These are phyloP conservation scores for Salix arbutifolia DNA, from an alignment of 345 rosid genomes.

Conservation along the genomic window DNA sequence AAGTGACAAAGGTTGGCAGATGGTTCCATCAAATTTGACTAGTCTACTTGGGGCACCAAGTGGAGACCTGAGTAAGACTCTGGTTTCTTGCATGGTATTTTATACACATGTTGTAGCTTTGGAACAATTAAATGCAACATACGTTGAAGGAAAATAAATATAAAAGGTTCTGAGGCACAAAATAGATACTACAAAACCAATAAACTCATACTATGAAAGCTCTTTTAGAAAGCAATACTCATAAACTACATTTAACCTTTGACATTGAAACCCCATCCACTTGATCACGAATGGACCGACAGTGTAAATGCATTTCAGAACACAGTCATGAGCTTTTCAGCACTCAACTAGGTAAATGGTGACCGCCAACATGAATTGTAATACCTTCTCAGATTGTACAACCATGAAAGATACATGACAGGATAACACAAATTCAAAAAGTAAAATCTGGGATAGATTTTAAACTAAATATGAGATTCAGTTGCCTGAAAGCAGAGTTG, in stretches of 20 bases:
- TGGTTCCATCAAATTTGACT: too few species aligned
- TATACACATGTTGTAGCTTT: too few species aligned
- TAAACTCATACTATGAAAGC: not conserved
- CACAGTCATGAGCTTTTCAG: not conserved
- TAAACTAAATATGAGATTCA: slow-evolving; percentile 9
- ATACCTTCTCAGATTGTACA: slow-evolving; percentile 8
- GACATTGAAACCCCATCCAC: not conserved
- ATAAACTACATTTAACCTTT: not conserved
- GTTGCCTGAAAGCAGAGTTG: slow-evolving; percentile 28
- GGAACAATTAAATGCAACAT: too few species aligned
- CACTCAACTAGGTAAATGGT: slow-evolving; percentile 14
- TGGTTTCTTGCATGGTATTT: too few species aligned
- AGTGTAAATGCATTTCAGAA: not conserved
- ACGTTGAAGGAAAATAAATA: too few species aligned
- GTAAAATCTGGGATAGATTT: slow-evolving; percentile 3
- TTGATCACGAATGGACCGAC: not conserved
- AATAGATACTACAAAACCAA: too few species aligned
- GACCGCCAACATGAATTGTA: slow-evolving; percentile 10
- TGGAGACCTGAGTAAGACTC: too few species aligned
- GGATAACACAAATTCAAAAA: not conserved
- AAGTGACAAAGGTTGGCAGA: too few species aligned
- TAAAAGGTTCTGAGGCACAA: too few species aligned
- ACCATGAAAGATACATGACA: slow-evolving; percentile 13
- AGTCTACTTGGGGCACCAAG: too few species aligned
- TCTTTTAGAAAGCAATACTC: not conserved